These are phyloP conservation scores for Pueraria montana DNA, from an alignment of 306 rosid genomes.

Conservation along the genomic window DNA sequence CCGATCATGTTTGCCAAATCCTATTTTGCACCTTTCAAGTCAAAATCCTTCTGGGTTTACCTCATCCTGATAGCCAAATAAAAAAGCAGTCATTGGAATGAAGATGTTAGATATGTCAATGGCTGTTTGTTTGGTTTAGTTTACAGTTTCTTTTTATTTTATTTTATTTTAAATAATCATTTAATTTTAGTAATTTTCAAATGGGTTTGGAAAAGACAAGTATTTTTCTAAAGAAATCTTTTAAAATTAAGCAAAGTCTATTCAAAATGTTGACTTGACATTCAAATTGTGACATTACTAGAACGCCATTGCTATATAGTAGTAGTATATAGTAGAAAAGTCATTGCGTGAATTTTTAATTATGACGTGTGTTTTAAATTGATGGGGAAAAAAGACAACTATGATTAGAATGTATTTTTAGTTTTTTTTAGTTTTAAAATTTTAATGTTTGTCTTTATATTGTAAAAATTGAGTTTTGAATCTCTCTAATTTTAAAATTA, in stretches of 20 bases:
- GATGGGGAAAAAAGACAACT: too few relatives aligned
- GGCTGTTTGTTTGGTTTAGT: too few relatives aligned
- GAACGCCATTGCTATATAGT: neutral
- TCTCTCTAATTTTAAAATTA: neutral
- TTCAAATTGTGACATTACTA: neutral
- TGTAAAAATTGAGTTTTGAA: too few relatives aligned
- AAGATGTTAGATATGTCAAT: neutral
- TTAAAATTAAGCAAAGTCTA: neutral
- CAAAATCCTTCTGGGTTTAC: neutral
- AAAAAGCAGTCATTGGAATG: neutral
- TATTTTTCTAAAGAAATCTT: neutral
- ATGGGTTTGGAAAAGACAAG: neutral
- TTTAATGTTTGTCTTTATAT: too few relatives aligned
- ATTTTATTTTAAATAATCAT: neutral
- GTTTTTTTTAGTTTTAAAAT: too few relatives aligned
- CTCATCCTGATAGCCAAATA: neutral
- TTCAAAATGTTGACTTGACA: neutral
- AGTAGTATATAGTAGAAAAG: too few relatives aligned
- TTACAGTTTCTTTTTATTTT: neutral
- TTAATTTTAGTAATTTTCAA: neutral
- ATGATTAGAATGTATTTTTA: too few relatives aligned
- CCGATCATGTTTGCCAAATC: neutral
- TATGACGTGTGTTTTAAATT: too few relatives aligned
- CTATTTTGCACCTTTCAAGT: constrained; percentile 23
- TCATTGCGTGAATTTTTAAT: too few relatives aligned